Percentiles rank a stretch among this genome's conserved stretches.
Evolutionary conservation across 2,329 filamentous ascomycete species (phyloP).

Genomic region (Penicillium sclerotiorum): DNA sequence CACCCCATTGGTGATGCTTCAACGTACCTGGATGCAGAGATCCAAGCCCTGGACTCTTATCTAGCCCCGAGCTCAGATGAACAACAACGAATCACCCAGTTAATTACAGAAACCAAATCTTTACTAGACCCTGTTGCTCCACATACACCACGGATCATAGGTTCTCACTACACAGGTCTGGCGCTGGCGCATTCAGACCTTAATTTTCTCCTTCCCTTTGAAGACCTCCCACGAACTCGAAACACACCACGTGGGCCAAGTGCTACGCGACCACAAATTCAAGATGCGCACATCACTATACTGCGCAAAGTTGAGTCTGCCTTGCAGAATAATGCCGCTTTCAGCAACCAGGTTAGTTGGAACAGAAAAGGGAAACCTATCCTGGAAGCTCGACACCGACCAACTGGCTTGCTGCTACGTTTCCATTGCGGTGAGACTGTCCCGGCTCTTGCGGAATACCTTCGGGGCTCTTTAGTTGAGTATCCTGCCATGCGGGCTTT

Average conservation of each 20-base stretch:
- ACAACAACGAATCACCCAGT: constrained; percentile 28
- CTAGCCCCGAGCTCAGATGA: constrained; percentile 50
- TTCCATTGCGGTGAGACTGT: constrained; percentile 52
- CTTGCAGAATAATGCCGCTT: constrained; percentile 26
- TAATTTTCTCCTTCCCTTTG: constrained; percentile 49
- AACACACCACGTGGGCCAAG: constrained; percentile 35
- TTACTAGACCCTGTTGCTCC: constrained; percentile 31
- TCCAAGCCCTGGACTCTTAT: constrained; percentile 49
- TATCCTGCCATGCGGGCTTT: constrained; percentile 54
- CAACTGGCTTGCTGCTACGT: constrained; percentile 55
- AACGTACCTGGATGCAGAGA: constrained; percentile 47
- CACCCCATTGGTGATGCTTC: constrained; percentile 22
- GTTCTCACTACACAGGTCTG: constrained; percentile 57
- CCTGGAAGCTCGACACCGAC: constrained; percentile 45
- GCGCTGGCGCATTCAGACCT: constrained; percentile 58
- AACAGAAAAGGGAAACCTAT: constrained; percentile 32
- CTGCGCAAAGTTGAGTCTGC: constrained; percentile 26
- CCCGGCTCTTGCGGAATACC: constrained; percentile 44
- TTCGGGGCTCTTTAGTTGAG: constrained; percentile 51
- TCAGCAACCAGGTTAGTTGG: constrained; percentile 21
- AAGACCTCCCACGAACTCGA: constrained; percentile 25
- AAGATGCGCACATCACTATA: constrained; percentile 24
- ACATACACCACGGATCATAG: constrained; percentile 49
- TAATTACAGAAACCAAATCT: constrained; percentile 32
- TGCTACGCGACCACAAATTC: constrained; percentile 34